Base-by-base conservation (phyloP, 23 red algal genomes). In the Gracilariopsis chorda region DNA sequence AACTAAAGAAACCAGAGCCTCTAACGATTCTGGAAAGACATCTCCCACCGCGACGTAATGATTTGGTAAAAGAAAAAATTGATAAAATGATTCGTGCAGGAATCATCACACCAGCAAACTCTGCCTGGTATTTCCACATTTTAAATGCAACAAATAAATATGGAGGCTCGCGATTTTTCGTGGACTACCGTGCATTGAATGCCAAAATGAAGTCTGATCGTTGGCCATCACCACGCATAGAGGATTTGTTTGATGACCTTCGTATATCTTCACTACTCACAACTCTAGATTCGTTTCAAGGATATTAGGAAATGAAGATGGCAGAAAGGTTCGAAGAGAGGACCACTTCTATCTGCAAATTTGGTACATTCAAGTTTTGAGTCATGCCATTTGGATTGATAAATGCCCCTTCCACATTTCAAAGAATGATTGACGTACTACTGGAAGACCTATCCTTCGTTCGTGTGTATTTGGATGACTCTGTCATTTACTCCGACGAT, bases 381-480 rank as follows among this genome's bases (percentile, higher is more conserved):
- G n/a, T 65, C 0, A 83, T 83, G 0, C 78, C 78, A 25, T 83
- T 83, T 19, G 55, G 78, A 13, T 17, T 69, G 14, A 83, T 65
- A 20, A 83, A 83, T 65, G 78, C 53, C 3, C 78, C 55, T 19
- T 59, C 51, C 27, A 83, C 43, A 0, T 83, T 83, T 0, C 78
- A 83, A 0, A 30, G 78, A 29, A 23, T 45, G 25, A 59, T 83
- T 10, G 78, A 83, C 0, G 17, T 30, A 14, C 33, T 83, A 0
- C 14, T 3, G 0, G 0, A 12, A 39, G 21, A 42, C 25, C 11
- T 76, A 12, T 0, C 7, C 7, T 76, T 76, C 19, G 69, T 11
- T 11, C 30, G 12, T 42, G 11, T 76, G 10, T 46, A 76, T 46
- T 36, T 76, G 24, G 24, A 46, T 44, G 69, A 1, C 1, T 7